Percentiles rank a stretch among this genome's conserved stretches.
phyloP scores from a whole-genome alignment of 2,329 filamentous ascomycete species.

The Stagonosporopsis tanaceti region DNA sequence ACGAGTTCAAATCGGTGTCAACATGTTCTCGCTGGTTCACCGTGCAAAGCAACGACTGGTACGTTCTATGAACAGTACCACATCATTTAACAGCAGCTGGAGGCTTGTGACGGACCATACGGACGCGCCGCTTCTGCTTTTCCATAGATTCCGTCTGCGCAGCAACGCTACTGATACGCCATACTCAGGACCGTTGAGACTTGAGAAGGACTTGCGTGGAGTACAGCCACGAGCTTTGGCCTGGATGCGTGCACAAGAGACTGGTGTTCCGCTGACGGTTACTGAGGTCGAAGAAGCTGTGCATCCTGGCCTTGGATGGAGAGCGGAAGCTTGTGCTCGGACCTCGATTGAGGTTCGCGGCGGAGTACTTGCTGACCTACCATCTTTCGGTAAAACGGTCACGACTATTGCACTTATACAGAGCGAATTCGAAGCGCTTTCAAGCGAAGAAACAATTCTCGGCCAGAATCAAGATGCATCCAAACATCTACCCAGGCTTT shows the following conservation, averaged over 20 bases:
- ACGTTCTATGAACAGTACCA: neutral
- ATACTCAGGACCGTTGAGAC: constrained; percentile 45
- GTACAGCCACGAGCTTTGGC: constrained; percentile 64
- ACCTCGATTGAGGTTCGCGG: constrained; percentile 58
- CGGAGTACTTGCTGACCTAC: constrained; percentile 69
- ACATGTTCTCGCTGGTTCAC: constrained; percentile 55
- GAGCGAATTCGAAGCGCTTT: constrained; percentile 47
- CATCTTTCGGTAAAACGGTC: constrained; percentile 73
- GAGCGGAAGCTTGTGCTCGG: constrained; percentile 63
- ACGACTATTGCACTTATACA: constrained; percentile 66
- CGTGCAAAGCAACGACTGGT: constrained; percentile 50
- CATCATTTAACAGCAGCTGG: constrained; percentile 49
- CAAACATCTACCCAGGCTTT: constrained; percentile 30
- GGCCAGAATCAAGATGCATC: constrained; percentile 17
- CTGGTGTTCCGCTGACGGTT: constrained; percentile 25
- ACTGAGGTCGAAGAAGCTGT: constrained; percentile 66
- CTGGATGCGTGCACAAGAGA: constrained; percentile 69
- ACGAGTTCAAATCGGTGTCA: constrained; percentile 53
- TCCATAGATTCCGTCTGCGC: constrained; percentile 53
- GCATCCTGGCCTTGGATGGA: constrained; percentile 62
- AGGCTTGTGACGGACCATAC: constrained; percentile 58
- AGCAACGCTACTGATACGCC: constrained; percentile 51
- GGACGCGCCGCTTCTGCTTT: constrained; percentile 40
- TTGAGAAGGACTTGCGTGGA: constrained; percentile 51
- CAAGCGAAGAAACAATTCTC: constrained; percentile 19